Percentiles rank a stretch among this genome's conserved stretches.
These are phyloP conservation scores for Oropetium thomaeum DNA, from an alignment of 176 grass and related monocot genomes.

Conservation along the genomic window DNA sequence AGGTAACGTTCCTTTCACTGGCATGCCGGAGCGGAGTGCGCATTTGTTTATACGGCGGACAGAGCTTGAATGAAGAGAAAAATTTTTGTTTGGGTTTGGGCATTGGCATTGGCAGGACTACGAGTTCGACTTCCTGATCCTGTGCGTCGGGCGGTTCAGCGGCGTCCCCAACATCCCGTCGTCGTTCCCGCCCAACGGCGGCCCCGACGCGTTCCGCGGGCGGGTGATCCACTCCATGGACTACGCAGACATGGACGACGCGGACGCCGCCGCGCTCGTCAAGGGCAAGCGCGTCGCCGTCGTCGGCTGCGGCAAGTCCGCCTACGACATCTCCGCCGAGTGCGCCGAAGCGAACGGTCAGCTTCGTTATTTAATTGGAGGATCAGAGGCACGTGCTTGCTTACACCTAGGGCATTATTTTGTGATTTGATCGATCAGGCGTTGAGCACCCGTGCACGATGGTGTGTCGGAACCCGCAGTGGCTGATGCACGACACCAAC, in stretches of 20 bases:
- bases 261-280: conserved; percentile 33
- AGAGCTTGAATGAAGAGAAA: too few species aligned
- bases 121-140: conserved; percentile 69
- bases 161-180: conserved; percentile 64
- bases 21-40: too few species aligned
- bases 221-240: conserved; percentile 72
- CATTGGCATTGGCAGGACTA: conserved; percentile 28
- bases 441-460: conserved; percentile 48
- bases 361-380: background rate
- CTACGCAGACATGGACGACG: conserved; percentile 35
- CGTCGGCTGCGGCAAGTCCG: conserved; percentile 47
- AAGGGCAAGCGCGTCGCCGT: conserved; percentile 48
- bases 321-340: conserved; percentile 38
- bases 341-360: conserved; percentile 45
- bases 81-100: background rate
- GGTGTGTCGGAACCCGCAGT: conserved; percentile 41
- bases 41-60: too few species aligned
- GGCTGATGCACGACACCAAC: conserved; percentile 33
- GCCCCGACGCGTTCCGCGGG: conserved; percentile 54
- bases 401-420: too few species aligned
- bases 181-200: conserved; percentile 35
- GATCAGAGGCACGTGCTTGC: background rate
- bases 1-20: too few species aligned
- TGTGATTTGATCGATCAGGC: conserved; percentile 22
- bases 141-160: conserved; percentile 81